These are phyloP conservation scores for Saccharomycopsis schoenii DNA, from an alignment of 805 yeast species.

Conservation along the genomic window DNA sequence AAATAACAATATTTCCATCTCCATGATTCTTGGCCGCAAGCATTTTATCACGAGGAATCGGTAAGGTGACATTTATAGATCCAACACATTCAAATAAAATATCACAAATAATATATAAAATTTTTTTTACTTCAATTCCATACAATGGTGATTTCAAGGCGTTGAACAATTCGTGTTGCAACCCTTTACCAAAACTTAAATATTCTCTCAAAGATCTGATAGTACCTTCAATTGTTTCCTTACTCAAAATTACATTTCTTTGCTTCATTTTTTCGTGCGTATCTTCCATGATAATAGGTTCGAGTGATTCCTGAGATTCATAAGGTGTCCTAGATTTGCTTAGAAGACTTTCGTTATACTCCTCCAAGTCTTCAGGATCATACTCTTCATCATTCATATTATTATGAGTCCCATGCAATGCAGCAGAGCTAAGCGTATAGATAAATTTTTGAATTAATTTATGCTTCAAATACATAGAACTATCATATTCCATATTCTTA, in stretches of 20 bases:
- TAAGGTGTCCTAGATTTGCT: not conserved
- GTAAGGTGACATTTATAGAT: slow-evolving; percentile 49
- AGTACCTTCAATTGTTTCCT: slow-evolving; percentile 56
- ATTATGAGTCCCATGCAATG: slow-evolving; percentile 50
- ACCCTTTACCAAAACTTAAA: slow-evolving; percentile 43
- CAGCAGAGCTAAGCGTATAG: slow-evolving; percentile 53
- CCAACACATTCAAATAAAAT: slow-evolving; percentile 56
- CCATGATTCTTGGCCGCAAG: slow-evolving; percentile 50
- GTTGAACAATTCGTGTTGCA: slow-evolving; percentile 57
- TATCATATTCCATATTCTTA: slow-evolving; percentile 44
- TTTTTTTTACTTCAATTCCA: slow-evolving; percentile 49
- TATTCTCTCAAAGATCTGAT: slow-evolving; percentile 55
- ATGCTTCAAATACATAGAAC: slow-evolving; percentile 41
- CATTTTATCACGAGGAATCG: slow-evolving; percentile 59
- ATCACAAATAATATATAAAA: slow-evolving; percentile 53
- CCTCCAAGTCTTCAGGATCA: slow-evolving; percentile 22
- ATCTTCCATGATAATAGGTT: slow-evolving; percentile 44
- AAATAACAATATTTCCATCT: slow-evolving; percentile 42
- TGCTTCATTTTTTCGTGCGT: slow-evolving; percentile 31
- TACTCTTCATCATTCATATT: slow-evolving; percentile 60
- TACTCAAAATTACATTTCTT: slow-evolving; percentile 56
- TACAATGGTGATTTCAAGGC: slow-evolving; percentile 52
- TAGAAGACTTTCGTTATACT: slow-evolving; percentile 8
- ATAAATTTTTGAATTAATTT: slow-evolving; percentile 39
- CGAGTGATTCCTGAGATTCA: slow-evolving; percentile 3